Percentiles rank a stretch among this genome's conserved stretches.
These are phyloP conservation scores for Tulasnella sp. DNA, from an alignment of 768 basidiomycete species.

Conservation along the genomic window DNA sequence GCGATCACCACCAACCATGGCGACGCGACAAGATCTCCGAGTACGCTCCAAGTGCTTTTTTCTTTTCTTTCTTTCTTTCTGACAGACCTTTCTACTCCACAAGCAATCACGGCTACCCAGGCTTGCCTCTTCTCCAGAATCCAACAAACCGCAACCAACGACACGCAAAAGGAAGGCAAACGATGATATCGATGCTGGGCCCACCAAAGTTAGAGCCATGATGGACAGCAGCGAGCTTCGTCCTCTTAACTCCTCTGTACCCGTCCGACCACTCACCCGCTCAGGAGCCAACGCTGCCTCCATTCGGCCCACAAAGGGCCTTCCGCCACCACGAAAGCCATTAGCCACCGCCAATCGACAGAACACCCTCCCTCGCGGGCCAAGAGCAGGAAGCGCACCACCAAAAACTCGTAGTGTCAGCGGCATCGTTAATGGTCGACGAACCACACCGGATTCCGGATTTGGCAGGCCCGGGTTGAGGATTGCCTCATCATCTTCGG, in stretches of 20 bases:
- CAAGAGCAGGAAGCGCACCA: slow-evolving; percentile 15
- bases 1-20: too few relatives aligned
- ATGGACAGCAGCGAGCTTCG: too few relatives aligned
- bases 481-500: background rate
- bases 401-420: slow-evolving; percentile 10
- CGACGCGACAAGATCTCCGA: too few relatives aligned
- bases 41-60: too few relatives aligned
- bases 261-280: background rate
- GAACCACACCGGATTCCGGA: slow-evolving; percentile 10
- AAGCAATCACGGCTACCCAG: too few relatives aligned
- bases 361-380: background rate
- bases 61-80: too few relatives aligned
- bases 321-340: background rate
- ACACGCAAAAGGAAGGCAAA: slow-evolving; percentile 13
- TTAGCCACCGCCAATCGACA: background rate
- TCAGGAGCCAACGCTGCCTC: background rate
- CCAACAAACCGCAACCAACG: background rate
- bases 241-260: too few relatives aligned
- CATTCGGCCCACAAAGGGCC: background rate
- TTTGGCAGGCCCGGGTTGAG: background rate
- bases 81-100: too few relatives aligned
- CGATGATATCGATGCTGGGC: slow-evolving; percentile 11
- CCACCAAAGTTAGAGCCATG: slow-evolving; percentile 6
- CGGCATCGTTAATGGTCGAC: slow-evolving; percentile 16
- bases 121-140: too few relatives aligned